A percentile compares a stretch with the other conserved stretches of the same genome.
phyloP scores from a whole-genome alignment of 2,329 filamentous ascomycete species.

The Ceratocystis albifundus region DNA sequence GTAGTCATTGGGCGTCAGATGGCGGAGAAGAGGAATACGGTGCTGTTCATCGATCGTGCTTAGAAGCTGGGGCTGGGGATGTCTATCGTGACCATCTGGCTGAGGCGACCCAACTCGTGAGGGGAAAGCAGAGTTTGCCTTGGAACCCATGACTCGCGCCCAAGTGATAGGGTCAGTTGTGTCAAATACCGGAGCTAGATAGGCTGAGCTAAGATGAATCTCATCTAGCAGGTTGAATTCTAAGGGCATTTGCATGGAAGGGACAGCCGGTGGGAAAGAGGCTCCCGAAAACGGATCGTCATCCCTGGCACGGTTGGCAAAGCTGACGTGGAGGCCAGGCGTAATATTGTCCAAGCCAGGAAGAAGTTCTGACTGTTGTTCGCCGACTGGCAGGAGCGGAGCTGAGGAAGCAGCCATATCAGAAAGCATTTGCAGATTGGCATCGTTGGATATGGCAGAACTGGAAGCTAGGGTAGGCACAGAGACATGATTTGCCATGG shows the following conservation, averaged over 20 bases:
- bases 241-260: conserved; percentile 29
- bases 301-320: not conserved
- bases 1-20: conserved; percentile 44
- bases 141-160: conserved; percentile 30
- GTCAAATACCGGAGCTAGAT: conserved; percentile 14
- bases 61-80: conserved; percentile 16
- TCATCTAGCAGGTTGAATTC: conserved; percentile 17
- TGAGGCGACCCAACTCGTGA: conserved; percentile 44
- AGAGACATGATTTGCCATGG: conserved; percentile 13
- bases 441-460: conserved; percentile 9
- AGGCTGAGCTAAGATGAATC: conserved; percentile 8
- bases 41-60: conserved; percentile 29
- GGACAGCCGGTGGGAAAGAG: conserved; percentile 10
- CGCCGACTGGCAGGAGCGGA: conserved; percentile 8
- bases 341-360: conserved; percentile 13
- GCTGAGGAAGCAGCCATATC: conserved; percentile 17
- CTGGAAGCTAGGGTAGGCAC: conserved; percentile 14
- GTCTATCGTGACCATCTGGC: conserved; percentile 39
- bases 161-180: conserved; percentile 19
- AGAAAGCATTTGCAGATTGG: conserved; percentile 16
- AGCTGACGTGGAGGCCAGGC: conserved; percentile 10
- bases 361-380: conserved; percentile 11
- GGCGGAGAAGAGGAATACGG: conserved; percentile 33
- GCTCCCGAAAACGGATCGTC: conserved; percentile 8
- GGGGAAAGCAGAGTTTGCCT: conserved; percentile 42